Percentiles rank a stretch among this genome's conserved stretches.
These are phyloP conservation scores for Biscogniauxia sp. DNA, from an alignment of 2,329 filamentous ascomycete species.

Conservation along the genomic window DNA sequence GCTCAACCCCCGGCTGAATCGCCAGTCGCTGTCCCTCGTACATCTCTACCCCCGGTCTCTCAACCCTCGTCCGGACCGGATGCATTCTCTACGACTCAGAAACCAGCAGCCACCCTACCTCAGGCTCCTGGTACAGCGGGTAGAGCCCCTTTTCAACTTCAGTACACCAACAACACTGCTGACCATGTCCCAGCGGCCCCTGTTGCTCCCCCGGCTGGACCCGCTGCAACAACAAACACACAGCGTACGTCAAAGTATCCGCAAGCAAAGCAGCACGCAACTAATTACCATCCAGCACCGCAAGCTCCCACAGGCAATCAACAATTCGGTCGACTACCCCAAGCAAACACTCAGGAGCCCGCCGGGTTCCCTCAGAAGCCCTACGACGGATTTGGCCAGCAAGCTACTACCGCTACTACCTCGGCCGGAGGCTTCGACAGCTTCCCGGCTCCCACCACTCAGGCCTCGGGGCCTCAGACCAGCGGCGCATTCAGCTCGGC, in stretches of 20 bases:
- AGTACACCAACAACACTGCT: conserved; percentile 13
- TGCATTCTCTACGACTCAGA: conserved; percentile 49
- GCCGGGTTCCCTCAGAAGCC: conserved; percentile 69
- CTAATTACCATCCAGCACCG: conserved; percentile 42
- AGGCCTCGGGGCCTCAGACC: conserved; percentile 56
- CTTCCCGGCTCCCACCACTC: conserved; percentile 56
- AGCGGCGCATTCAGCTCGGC: conserved; percentile 70
- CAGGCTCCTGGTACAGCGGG: conserved; percentile 34
- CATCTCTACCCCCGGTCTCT: conserved; percentile 75
- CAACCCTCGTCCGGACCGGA: conserved; percentile 56
- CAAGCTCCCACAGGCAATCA: conserved; percentile 57
- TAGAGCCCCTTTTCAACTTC: conserved; percentile 19
- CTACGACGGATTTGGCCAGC: conserved; percentile 83
- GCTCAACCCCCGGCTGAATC: conserved; percentile 92
- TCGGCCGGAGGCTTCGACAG: conserved; percentile 53
- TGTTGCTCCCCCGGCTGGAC: conserved; percentile 29
- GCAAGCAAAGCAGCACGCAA: conserved; percentile 32
- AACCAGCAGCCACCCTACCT: conserved; percentile 49
- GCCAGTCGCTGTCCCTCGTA: conserved; percentile 74
- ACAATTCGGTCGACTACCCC: conserved; percentile 70
- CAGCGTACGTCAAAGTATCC: conserved; percentile 29
- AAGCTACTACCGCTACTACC: conserved; percentile 48
- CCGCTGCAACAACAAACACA: conserved; percentile 20
- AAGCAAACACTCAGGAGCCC: conserved; percentile 59
- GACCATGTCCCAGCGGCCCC: conserved; percentile 27